Evolutionary conservation across 1,139 yeast species (phyloP), one percentile per base, ranked within the genome.

Genomic region (Blastobotrys illinoisensis): DNA sequence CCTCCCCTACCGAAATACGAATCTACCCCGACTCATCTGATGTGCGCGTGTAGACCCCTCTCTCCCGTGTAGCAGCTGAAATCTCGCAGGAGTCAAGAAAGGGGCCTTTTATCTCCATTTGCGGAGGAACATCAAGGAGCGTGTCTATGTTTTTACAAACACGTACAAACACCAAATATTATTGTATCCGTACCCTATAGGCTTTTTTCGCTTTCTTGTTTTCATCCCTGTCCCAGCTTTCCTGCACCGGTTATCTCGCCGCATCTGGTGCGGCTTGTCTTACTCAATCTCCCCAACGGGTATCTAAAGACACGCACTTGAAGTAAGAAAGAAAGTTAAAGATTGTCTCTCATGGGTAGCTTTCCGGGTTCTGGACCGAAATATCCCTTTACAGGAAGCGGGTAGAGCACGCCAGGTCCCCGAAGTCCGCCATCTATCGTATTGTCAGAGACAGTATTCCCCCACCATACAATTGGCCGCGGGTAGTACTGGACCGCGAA

Each of bases 381-480:
- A 62, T 75, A 78, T 0, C 81, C 81, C 48, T 68, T 73, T 3
- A 73, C 72, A 5, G 77, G 62, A 47, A 47, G 66, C 48, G 48
- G 67, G 56, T 54, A 66, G 62, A 52, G 50, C 51, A 54, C 82
- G 76, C 59, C 32, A 78, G 56, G 16, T 63, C 56, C 47, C 67
- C 71, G 9, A 66, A 70, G 50, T 11, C 52, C 60, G 2, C 64
- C 84, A 61, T 80, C 85, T 18, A 71, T 62, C 20, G 82, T 83
- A 1, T 58, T 63, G 48, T 63, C 67, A 2, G 68, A 54, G 14
- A 80, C 79, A 26, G 60, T 67, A 63, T 81, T 81, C 1, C 86
- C 85, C 86, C 86, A 81, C 86, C 86, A 82, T 13, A 13, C 18
- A 6, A 55, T 20, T 5, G 46, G 50, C 23, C 72, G 70, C 7